Base-by-base conservation (phyloP, 179 eudicot genomes). In the Patellifolia procumbens region DNA sequence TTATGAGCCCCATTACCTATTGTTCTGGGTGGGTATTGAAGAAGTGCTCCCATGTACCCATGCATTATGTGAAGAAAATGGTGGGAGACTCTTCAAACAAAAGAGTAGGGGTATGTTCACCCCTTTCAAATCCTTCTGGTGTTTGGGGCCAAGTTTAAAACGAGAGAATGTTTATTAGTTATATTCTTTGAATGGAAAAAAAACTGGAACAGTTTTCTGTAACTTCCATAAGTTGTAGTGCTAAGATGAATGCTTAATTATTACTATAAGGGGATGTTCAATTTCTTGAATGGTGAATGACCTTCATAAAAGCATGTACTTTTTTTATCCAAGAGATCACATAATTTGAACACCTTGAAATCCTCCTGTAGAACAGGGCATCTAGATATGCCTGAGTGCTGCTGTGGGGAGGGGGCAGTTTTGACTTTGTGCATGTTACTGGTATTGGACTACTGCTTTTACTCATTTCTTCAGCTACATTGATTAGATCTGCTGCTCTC, bases 1-100 rank as follows among this genome's bases (percentile, higher is more conserved):
- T 42, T 26, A 20, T 8, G 11, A 62, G 34, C 15, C 63, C 39
- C 65, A 74, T 80, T 84, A 86, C 84, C 15, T 85, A 26, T 8
- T 49, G 26, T 69, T 49, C 12, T 37, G 59, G 29, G n/a, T 39
- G 53, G 55, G 19, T 45, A 22, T 32, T 46, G 37, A 68, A 68
- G 55, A 43, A 28, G 29, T 13, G 52, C 8, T 2, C 29, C 2
- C 70, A 9, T 10, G 24, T 34, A 17, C 3, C 31, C 22, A 11
- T 62, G 31, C 24, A 62, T 17, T 17, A 28, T n/a, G n/a, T 15
- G 22, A 62, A 32, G 8, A n/a, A 43, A 16, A 5, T 46, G 5
- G 24, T 46, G 43, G 16, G 32, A 17, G 15, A 45, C 2, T 2
- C 19, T 48, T 26, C 15, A 7, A 43, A 67, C 32, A 43, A 13